Percentiles rank a stretch among this genome's conserved stretches.
These are phyloP conservation scores for Talaromyces borbonicus DNA, from an alignment of 495 filamentous ascomycete species.

Conservation along the genomic window DNA sequence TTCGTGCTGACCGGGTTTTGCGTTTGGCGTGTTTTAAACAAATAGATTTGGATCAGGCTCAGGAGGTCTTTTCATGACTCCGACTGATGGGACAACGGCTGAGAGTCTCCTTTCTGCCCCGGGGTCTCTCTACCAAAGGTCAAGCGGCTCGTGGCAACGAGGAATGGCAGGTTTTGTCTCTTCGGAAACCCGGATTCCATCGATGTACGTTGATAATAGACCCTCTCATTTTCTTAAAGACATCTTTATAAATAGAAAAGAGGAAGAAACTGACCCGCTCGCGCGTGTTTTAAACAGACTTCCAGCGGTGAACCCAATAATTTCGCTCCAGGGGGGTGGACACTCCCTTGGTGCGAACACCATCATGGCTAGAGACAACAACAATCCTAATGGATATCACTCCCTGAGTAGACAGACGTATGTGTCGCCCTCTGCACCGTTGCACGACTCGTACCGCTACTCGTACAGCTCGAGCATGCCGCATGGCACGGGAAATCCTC, in stretches of 20 bases:
- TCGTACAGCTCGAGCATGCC: conserved; percentile 27
- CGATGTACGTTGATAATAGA: conserved; percentile 33
- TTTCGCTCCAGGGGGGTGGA: conserved; percentile 21
- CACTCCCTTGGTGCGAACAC: conserved; percentile 17
- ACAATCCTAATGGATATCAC: conserved; percentile 28
- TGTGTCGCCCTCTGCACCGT: conserved; percentile 22
- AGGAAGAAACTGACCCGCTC: conserved; percentile 4
- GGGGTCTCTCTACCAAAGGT: conserved; percentile 31
- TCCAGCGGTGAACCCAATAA: conserved; percentile 28
- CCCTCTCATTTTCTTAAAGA: conserved; percentile 8
- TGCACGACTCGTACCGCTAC: conserved; percentile 24
- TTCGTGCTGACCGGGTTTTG: conserved; percentile 9
- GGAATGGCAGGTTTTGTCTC: conserved; percentile 32
- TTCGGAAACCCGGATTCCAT: conserved; percentile 22
- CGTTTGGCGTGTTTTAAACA: too few relatives aligned
- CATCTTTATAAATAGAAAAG: too few relatives aligned
- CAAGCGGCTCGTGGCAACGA: conserved; percentile 27
- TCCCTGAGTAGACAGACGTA: conserved; percentile 24
- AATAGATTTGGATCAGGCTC: conserved; percentile 31
- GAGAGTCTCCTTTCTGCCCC: conserved; percentile 33
- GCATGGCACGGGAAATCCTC: conserved; percentile 21
- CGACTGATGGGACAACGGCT: conserved; percentile 20
- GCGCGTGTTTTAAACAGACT: conserved; percentile 17
- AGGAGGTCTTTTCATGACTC: conserved; percentile 33
- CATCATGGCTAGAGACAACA: conserved; percentile 30